These are phyloP conservation scores for Microbotryum scabiosae DNA, from an alignment of 1,284 basidiomycete species.

Conservation along the genomic window DNA sequence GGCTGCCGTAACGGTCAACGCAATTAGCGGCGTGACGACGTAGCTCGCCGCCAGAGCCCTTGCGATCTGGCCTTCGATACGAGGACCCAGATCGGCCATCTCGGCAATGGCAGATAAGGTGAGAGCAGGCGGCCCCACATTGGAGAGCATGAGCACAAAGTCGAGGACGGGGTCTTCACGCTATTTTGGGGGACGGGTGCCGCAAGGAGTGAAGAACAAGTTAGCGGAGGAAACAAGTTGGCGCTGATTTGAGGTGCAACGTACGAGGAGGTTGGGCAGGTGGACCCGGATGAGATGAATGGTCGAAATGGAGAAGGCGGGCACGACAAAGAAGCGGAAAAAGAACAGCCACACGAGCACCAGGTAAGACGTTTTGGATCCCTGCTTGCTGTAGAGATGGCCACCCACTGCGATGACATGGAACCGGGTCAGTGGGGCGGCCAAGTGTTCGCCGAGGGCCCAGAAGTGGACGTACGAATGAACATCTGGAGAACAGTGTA, in stretches of 20 bases:
- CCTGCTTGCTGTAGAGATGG: slow-evolving; percentile 29
- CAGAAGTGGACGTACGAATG: slow-evolving; percentile 9
- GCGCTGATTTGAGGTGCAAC: not conserved
- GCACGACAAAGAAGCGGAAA: slow-evolving; percentile 38
- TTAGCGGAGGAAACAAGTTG: not conserved
- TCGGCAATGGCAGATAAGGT: slow-evolving; percentile 37
- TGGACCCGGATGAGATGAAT: slow-evolving; percentile 34
- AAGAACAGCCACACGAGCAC: slow-evolving; percentile 36
- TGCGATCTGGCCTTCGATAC: slow-evolving; percentile 34
- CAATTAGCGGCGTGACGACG: slow-evolving; percentile 35
- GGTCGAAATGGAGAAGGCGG: slow-evolving; percentile 33
- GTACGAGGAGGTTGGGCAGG: slow-evolving; percentile 31
- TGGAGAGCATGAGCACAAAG: slow-evolving; percentile 37
- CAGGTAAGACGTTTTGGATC: slow-evolving; percentile 21
- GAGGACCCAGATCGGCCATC: slow-evolving; percentile 34
- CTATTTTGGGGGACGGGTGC: not conserved
- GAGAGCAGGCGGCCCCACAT: slow-evolving; percentile 40
- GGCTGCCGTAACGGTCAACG: slow-evolving; percentile 31
- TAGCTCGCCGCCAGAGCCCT: slow-evolving; percentile 36
- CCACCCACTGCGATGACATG: slow-evolving; percentile 25
- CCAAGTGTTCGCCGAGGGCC: not conserved
- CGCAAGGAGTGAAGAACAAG: not conserved
- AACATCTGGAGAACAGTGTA: slow-evolving; percentile 40
- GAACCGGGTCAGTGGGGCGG: not conserved
- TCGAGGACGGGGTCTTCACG: slow-evolving; percentile 32